Percentiles rank a stretch among this genome's conserved stretches.
Evolutionary conservation across 176 grass and related monocot genomes (phyloP).

Genomic region (Bolboschoenus planiculmis): DNA sequence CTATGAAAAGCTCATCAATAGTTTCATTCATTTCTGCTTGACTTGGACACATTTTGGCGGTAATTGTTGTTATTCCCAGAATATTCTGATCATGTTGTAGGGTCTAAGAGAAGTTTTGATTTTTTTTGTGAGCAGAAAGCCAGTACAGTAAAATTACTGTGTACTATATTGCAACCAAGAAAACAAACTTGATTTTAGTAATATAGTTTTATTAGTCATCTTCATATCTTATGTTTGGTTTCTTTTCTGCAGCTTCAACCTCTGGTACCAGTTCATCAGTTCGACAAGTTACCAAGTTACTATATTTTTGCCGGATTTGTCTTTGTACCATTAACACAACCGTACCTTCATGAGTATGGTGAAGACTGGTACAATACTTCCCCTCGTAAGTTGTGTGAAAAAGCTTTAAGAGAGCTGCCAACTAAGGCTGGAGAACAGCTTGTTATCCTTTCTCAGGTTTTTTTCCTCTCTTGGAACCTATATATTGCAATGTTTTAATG

Average conservation of each 20-base stretch:
- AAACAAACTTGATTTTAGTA: background rate
- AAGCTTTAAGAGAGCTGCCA: slow-evolving; percentile 73
- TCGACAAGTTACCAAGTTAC: slow-evolving; percentile 85
- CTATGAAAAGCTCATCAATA: background rate
- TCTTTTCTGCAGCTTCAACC: slow-evolving; percentile 74
- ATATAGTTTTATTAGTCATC: background rate
- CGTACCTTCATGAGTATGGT: slow-evolving; percentile 98
- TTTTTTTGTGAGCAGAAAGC: background rate
- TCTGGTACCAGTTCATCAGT: slow-evolving; percentile 92
- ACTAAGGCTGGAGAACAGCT: slow-evolving; percentile 68
- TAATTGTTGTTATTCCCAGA: background rate
- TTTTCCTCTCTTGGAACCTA: background rate
- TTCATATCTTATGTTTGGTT: background rate
- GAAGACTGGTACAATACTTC: slow-evolving; percentile 97
- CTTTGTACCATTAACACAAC: slow-evolving; percentile 85
- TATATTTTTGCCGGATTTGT: slow-evolving; percentile 96
- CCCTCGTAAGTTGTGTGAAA: slow-evolving; percentile 83
- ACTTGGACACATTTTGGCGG: background rate
- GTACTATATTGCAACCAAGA: background rate
- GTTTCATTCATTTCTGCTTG: background rate
- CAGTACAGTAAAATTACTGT: background rate
- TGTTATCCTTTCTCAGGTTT: slow-evolving; percentile 91
- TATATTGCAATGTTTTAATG: background rate
- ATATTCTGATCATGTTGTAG: background rate
- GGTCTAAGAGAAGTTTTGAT: no score